Evolutionary conservation across 1,139 yeast species (phyloP).

Genomic region (Sugiyamaella pinicola): DNA sequence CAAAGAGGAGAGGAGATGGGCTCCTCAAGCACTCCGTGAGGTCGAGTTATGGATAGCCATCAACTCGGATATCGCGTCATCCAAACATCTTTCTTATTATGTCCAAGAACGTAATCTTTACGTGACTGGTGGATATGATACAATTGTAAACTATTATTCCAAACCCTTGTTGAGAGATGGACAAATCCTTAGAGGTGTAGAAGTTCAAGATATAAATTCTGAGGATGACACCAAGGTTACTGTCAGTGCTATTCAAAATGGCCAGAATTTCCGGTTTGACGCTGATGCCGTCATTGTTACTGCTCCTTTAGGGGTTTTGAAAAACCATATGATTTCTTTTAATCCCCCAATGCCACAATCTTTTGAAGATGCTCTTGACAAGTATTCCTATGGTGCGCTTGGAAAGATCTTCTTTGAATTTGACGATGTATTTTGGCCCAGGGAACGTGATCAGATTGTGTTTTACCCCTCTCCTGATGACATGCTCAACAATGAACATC

Average conservation of each 20-base stretch:
- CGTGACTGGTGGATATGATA: constrained; percentile 60
- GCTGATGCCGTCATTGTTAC: constrained; percentile 59
- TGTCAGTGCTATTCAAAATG: constrained; percentile 23
- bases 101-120: constrained; percentile 74
- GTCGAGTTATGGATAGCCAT: constrained; percentile 79
- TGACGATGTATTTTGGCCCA: constrained; percentile 66
- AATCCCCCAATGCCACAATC: constrained; percentile 54
- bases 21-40: constrained; percentile 56
- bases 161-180: constrained; percentile 44
- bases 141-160: constrained; percentile 51
- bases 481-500: constrained; percentile 26
- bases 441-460: constrained; percentile 44
- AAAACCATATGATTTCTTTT: constrained; percentile 51
- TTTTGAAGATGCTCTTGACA: constrained; percentile 50
- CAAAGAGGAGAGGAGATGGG: constrained; percentile 52
- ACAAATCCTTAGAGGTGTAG: constrained; percentile 46
- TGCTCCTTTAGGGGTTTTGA: constrained; percentile 70
- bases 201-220: constrained; percentile 48
- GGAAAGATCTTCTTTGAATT: constrained; percentile 81
- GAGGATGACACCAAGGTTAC: constrained; percentile 32
- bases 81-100: constrained; percentile 60
- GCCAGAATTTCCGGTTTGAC: constrained; percentile 23
- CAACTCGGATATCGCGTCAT: constrained; percentile 62
- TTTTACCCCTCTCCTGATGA: constrained; percentile 32
- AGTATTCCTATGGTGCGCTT: constrained; percentile 67